Base-by-base conservation (phyloP, 208 protist genomes). In the Acanthamoeba lenticulata region DNA sequence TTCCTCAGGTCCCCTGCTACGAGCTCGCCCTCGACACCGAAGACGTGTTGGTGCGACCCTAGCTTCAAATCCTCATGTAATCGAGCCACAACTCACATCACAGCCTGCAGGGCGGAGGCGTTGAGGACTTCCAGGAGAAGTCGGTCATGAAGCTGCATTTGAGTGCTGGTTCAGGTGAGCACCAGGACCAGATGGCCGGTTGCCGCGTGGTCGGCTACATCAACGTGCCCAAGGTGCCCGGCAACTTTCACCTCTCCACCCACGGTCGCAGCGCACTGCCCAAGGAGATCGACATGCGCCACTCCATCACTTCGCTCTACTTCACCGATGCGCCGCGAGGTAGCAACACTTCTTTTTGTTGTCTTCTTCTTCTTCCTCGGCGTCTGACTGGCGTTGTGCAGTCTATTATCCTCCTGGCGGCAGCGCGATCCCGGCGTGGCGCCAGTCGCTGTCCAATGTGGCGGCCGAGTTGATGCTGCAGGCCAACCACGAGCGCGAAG, bases 221-320 rank as follows among this genome's bases (percentile, higher is more conserved):
- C 60, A 91, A 65, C 60, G 85, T 91, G 32, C 85, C 85, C 44
- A 91, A 91, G 60, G 85, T 91, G 52, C 85, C 85, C 40, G 85
- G 85, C 60, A 91, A 91, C 85, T 91, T 91, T 34, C 49, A 72
- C 15, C 60, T 91, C 13, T 74, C 55, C 52, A 72, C 60, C 24
- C 49, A 65, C 42, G 85, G 85, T 34, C 49, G n/a, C 32, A 91
- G 69, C 52, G 60, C 69, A 13, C 34, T 32, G 52, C 52, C 85
- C 24, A 15, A 91, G 42, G 55, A 91, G 13, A 49, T 91, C 38
- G 34, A 62, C 55, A 91, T 91, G 85, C 85, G 44, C 2, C 85
- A 91, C 55, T 24, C 2, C n/a, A 49, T 91, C 85, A 27, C 65
- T 32, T 91, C 85, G 5, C 24, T 91, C 52, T 91, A 47, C 85